Conservation (phyloP, 2,329 filamentous ascomycete genomes). For the Cytospora mali region DNA sequence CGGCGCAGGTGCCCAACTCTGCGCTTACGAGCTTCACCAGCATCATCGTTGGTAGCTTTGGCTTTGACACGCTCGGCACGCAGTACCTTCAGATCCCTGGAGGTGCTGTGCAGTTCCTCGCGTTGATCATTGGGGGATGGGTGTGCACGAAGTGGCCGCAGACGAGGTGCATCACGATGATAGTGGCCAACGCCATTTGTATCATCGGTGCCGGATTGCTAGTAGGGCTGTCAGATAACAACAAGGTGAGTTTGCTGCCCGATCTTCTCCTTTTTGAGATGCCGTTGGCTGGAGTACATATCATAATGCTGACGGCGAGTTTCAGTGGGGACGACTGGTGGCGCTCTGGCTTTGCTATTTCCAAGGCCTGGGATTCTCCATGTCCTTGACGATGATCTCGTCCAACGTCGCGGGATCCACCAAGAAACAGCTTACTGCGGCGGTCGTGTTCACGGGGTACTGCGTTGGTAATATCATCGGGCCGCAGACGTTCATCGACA, state of each 20-base stretch:
- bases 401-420: constrained; percentile 40
- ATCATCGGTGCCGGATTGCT: constrained; percentile 55
- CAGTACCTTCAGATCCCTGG: constrained; percentile 57
- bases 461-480: constrained; percentile 40
- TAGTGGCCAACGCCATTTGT: constrained; percentile 56
- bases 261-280: neutral
- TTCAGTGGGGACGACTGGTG: constrained; percentile 58
- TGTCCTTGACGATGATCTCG: constrained; percentile 39
- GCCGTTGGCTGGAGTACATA: neutral
- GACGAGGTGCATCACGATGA: constrained; percentile 57
- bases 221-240: constrained; percentile 50
- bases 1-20: constrained; percentile 36
- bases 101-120: constrained; percentile 58
- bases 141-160: constrained; percentile 56
- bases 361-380: constrained; percentile 39
- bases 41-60: constrained; percentile 38
- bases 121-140: constrained; percentile 52
- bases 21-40: constrained; percentile 42
- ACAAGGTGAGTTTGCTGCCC: constrained; percentile 42
- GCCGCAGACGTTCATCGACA: constrained; percentile 39
- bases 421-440: constrained; percentile 38
- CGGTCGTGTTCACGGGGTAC: constrained; percentile 37
- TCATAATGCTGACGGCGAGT: neutral
- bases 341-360: constrained; percentile 54
- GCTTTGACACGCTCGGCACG: constrained; percentile 35